A percentile compares a stretch with the other conserved stretches of the same genome.
Conservation (phyloP, 192 early-diverging fungal species). For the Entomortierella beljakovae region DNA sequence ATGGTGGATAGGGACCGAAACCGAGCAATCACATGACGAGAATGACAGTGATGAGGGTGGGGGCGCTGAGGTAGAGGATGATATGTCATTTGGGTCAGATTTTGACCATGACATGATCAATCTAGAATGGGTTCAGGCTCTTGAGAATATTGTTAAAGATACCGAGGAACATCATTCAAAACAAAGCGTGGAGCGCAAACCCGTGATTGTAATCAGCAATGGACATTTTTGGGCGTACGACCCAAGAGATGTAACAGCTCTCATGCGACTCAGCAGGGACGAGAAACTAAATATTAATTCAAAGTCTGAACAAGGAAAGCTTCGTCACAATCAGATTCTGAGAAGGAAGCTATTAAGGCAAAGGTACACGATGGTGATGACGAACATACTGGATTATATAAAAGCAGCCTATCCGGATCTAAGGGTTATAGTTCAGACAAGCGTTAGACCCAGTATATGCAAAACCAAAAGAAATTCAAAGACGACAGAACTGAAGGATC, state of each 20-base stretch:
- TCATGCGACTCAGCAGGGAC: not conserved
- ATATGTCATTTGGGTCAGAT: constrained; percentile 41
- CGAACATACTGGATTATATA: constrained; percentile 38
- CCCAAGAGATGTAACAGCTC: constrained; percentile 9
- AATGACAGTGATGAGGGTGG: not conserved
- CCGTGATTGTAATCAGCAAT: constrained; percentile 35
- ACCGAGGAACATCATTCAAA: not conserved
- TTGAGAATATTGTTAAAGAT: constrained; percentile 19
- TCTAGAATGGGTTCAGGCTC: constrained; percentile 23
- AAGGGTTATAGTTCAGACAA: constrained; percentile 41
- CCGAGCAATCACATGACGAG: not conserved
- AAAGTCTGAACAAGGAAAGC: constrained; percentile 20
- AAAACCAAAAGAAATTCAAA: not conserved
- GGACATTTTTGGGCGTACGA: constrained; percentile 48
- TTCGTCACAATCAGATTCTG: constrained; percentile 8
- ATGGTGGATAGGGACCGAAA: constrained; percentile 24
- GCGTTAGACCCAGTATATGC: constrained; percentile 22
- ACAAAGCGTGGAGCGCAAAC: constrained; percentile 11
- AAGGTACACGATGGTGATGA: constrained; percentile 36
- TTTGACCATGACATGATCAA: constrained; percentile 50
- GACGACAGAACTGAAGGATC: constrained; percentile 5
- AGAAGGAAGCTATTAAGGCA: constrained; percentile 27
- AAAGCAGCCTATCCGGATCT: constrained; percentile 24
- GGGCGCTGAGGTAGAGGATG: not conserved
- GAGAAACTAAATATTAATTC: not conserved